A percentile compares a stretch with the other conserved stretches of the same genome.
These are phyloP conservation scores for Meyerozyma carpophila DNA, from an alignment of 1,139 yeast genomes.

Conservation along the genomic window DNA sequence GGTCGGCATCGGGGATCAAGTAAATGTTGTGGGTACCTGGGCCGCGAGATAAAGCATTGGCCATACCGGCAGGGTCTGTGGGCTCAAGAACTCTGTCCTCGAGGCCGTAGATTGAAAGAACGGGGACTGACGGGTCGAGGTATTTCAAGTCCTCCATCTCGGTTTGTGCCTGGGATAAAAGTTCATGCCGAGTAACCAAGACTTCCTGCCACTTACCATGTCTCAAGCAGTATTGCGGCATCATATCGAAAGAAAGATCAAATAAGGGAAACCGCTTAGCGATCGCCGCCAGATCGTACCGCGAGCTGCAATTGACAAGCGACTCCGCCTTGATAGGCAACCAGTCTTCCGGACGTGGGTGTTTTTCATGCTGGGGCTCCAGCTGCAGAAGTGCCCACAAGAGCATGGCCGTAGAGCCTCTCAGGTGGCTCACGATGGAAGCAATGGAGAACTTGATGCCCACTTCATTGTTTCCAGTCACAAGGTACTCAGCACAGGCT, in stretches of 20 bases:
- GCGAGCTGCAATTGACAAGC: slow-evolving; percentile 66
- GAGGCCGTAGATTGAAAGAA: slow-evolving; percentile 68
- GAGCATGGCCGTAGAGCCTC: slow-evolving; percentile 78
- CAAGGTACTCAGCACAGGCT: slow-evolving; percentile 42
- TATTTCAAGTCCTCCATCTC: slow-evolving; percentile 39
- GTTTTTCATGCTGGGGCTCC: slow-evolving; percentile 3
- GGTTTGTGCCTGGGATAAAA: slow-evolving; percentile 46
- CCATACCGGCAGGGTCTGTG: slow-evolving; percentile 54
- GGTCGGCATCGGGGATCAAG: slow-evolving; percentile 68
- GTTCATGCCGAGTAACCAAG: slow-evolving; percentile 48
- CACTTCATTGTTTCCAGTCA: slow-evolving; percentile 28
- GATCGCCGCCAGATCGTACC: slow-evolving; percentile 42
- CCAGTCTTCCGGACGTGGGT: slow-evolving; percentile 3
- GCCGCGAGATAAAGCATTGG: slow-evolving; percentile 50
- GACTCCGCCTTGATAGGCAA: slow-evolving; percentile 1
- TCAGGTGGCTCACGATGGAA: slow-evolving; percentile 66
- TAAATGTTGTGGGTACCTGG: slow-evolving; percentile 49
- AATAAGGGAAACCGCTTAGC: slow-evolving; percentile 26
- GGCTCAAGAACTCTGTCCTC: slow-evolving; percentile 62
- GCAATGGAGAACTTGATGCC: slow-evolving; percentile 43
- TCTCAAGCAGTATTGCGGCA: slow-evolving; percentile 35
- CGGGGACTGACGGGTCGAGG: slow-evolving; percentile 45
- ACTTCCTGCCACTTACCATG: slow-evolving; percentile 41
- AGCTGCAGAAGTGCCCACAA: slow-evolving; percentile 53
- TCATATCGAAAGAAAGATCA: slow-evolving; percentile 12